phyloP scores from a whole-genome alignment of 257 asterid genomes.

The Gentiana dahurica region DNA sequence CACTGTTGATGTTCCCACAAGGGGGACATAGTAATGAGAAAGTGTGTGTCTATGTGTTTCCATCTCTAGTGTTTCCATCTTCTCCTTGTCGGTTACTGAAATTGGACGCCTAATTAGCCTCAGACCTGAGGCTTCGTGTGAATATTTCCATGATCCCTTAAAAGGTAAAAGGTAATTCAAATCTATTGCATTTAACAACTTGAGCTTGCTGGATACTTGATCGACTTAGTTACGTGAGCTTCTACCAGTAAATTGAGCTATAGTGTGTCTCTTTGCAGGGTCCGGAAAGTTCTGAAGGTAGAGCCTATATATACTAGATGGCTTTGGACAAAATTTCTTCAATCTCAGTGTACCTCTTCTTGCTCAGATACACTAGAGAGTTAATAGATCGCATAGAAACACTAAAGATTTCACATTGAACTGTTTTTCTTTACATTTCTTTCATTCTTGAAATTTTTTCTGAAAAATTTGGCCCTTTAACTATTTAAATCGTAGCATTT shows the following conservation, averaged over 20 bases:
- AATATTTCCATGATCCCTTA: conserved; percentile 86
- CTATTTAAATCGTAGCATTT: conserved; percentile 37
- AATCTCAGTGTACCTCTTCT: conserved; percentile 48
- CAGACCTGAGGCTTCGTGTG: conserved; percentile 71
- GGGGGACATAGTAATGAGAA: too few species aligned
- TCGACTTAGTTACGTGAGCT: neutral
- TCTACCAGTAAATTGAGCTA: neutral
- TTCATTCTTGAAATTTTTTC: conserved; percentile 52
- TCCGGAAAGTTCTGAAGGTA: conserved; percentile 87
- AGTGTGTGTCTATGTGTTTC: too few species aligned
- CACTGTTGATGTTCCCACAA: too few species aligned
- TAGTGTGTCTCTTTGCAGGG: conserved; percentile 27
- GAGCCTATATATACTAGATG: conserved; percentile 86
- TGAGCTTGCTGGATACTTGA: too few species aligned
- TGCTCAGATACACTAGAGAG: conserved; percentile 8
- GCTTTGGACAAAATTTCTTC: conserved; percentile 85
- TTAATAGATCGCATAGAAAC: neutral
- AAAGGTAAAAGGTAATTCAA: conserved; percentile 61
- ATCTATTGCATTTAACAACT: too few species aligned
- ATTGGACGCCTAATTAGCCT: conserved; percentile 74
- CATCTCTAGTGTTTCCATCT: conserved; percentile 4
- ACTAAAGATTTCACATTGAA: neutral
- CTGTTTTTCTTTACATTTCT: conserved; percentile 9
- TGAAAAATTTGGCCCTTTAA: conserved; percentile 61
- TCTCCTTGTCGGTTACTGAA: conserved; percentile 76